Conservation (phyloP, 495 filamentous ascomycete genomes). For the Penicillium riverlandense region DNA sequence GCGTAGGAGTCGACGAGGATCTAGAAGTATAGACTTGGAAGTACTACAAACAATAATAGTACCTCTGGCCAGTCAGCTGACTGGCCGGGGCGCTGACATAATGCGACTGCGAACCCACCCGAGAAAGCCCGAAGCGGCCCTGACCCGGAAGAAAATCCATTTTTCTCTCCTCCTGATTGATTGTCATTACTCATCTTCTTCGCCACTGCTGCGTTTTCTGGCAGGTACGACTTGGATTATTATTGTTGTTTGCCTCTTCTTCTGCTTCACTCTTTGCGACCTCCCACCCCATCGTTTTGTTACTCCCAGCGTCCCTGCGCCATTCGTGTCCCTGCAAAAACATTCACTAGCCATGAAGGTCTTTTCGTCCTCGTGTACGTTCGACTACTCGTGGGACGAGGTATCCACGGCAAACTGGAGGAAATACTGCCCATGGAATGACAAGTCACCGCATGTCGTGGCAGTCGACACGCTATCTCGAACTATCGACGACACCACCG, state of each 20-base stretch:
- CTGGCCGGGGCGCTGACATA: too few relatives aligned
- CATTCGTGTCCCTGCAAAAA: too few relatives aligned
- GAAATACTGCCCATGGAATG: slow-evolving; percentile 98
- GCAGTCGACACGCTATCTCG: slow-evolving; percentile 89
- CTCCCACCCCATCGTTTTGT: too few relatives aligned
- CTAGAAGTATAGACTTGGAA: background rate
- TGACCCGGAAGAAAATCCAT: slow-evolving; percentile 16
- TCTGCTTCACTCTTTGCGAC: too few relatives aligned
- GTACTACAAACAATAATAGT: too few relatives aligned
- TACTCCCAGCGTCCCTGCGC: too few relatives aligned
- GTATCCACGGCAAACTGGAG: slow-evolving; percentile 99
- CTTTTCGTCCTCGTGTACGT: slow-evolving; percentile 79
- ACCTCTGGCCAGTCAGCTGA: too few relatives aligned
- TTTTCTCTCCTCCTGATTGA: background rate
- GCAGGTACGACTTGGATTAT: too few relatives aligned
- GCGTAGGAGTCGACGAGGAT: background rate
- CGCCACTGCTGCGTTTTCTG: background rate
- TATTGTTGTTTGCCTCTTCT: too few relatives aligned
- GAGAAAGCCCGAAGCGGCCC: slow-evolving; percentile 18
- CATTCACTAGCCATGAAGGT: slow-evolving; percentile 66
- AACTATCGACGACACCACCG: slow-evolving; percentile 68
- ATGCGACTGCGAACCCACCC: background rate
- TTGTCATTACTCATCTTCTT: background rate
- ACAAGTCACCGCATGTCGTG: slow-evolving; percentile 87
- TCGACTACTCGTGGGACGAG: slow-evolving; percentile 97